A percentile compares a stretch with the other conserved stretches of the same genome.
Conservation (phyloP, 192 early-diverging fungal genomes). For the Linnemannia elongata region DNA sequence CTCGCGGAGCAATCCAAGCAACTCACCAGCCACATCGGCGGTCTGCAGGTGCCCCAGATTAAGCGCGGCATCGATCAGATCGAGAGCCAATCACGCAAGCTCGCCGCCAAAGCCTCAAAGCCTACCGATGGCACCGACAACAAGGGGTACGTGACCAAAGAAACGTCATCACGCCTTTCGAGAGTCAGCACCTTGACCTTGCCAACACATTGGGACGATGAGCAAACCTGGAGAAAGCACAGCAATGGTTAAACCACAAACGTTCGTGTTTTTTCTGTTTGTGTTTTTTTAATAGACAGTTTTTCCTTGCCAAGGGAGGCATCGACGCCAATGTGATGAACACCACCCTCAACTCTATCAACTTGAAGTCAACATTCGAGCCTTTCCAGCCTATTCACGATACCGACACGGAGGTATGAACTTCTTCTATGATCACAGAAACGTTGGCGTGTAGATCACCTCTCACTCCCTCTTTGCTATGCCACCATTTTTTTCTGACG, state of each 20-base stretch:
- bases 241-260: not conserved
- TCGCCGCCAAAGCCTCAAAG: constrained; percentile 61
- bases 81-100: constrained; percentile 84
- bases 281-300: constrained; percentile 62
- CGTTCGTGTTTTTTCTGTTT: not conserved
- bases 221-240: not conserved
- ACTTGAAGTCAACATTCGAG: constrained; percentile 81
- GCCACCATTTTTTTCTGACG: not conserved
- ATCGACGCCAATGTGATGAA: constrained; percentile 82
- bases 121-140: constrained; percentile 55
- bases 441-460: not conserved
- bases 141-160: constrained; percentile 60
- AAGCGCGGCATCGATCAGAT: constrained; percentile 92
- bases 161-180: no score
- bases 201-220: not conserved
- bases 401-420: constrained; percentile 79
- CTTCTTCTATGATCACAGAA: not conserved
- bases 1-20: constrained; percentile 83
- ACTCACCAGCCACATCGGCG: constrained; percentile 79
- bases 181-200: not conserved
- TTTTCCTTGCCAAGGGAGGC: constrained; percentile 83
- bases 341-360: constrained; percentile 71
- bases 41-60: constrained; percentile 78
- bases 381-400: constrained; percentile 80
- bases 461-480: not conserved